Conservation (phyloP, 1,284 basidiomycete genomes). For the Boletus semigastroideus region DNA sequence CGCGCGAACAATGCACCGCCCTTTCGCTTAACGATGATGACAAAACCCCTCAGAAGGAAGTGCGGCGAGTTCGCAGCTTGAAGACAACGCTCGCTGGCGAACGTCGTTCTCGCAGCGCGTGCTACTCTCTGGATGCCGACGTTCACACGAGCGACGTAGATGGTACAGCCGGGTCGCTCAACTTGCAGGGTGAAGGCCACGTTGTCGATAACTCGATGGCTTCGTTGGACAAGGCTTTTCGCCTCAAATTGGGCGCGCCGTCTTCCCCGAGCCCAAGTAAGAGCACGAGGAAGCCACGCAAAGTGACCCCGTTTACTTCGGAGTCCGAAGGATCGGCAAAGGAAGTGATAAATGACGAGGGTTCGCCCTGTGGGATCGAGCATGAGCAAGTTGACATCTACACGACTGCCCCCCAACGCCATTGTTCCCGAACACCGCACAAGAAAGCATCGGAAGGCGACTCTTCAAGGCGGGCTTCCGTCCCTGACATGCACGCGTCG, state of each 20-base stretch:
- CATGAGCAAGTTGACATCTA: constrained; percentile 15
- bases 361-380: background rate
- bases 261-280: background rate
- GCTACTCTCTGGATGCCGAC: constrained; percentile 5
- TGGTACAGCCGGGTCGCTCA: background rate
- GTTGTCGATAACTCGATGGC: background rate
- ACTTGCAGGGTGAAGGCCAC: background rate
- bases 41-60: background rate
- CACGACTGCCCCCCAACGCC: constrained; percentile 17
- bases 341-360: background rate
- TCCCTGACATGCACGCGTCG: constrained; percentile 20
- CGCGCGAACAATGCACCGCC: background rate
- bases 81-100: background rate
- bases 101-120: background rate
- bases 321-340: background rate
- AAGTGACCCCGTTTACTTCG: constrained; percentile 12
- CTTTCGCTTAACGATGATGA: background rate
- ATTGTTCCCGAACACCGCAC: constrained; percentile 7
- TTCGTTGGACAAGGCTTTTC: background rate
- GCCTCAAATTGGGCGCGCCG: background rate
- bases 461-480: constrained; percentile 11
- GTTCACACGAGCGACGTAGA: background rate
- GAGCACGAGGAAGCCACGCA: background rate
- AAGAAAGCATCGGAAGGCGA: background rate
- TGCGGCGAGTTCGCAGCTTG: background rate